Evolutionary conservation across 129 eudicot species (phyloP).

Genomic region (Centaurea solstitialis): DNA sequence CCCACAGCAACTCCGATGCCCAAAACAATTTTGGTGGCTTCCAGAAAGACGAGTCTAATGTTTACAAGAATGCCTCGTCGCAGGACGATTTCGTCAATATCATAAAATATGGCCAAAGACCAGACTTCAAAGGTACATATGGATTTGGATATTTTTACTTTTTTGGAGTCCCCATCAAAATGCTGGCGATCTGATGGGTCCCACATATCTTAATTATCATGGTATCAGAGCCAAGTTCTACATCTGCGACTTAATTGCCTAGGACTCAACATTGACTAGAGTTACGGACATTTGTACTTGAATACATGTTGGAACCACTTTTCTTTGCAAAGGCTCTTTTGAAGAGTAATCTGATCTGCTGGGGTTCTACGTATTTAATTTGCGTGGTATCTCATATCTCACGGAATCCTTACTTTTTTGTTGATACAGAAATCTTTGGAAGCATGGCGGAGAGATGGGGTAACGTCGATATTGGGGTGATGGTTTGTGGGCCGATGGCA

Average conservation of each 20-base stretch:
- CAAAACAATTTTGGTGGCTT: slow-evolving; percentile 8
- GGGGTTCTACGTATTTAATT: neutral
- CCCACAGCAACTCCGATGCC: slow-evolving; percentile 14
- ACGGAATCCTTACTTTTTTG: neutral
- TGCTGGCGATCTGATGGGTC: neutral
- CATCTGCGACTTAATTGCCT: neutral
- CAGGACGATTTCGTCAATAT: slow-evolving; percentile 29
- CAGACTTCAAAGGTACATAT: slow-evolving; percentile 68
- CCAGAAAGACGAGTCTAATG: slow-evolving; percentile 14
- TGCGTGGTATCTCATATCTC: neutral
- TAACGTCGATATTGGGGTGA: slow-evolving; percentile 76
- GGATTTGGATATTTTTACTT: neutral
- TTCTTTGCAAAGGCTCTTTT: neutral
- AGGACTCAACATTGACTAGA: neutral
- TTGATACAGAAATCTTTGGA: slow-evolving; percentile 68
- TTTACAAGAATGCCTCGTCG: slow-evolving; percentile 32
- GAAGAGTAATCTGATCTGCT: neutral
- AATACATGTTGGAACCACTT: neutral
- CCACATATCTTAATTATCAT: neutral
- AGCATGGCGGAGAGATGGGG: slow-evolving; percentile 69
- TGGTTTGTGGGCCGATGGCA: slow-evolving; percentile 84
- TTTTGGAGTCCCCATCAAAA: neutral
- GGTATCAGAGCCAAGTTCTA: neutral
- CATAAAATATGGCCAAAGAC: slow-evolving; percentile 73
- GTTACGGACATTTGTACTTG: neutral